Evolutionary conservation across 257 asterid genomes (phyloP).

Genomic region (Solanum chmielewskii): DNA sequence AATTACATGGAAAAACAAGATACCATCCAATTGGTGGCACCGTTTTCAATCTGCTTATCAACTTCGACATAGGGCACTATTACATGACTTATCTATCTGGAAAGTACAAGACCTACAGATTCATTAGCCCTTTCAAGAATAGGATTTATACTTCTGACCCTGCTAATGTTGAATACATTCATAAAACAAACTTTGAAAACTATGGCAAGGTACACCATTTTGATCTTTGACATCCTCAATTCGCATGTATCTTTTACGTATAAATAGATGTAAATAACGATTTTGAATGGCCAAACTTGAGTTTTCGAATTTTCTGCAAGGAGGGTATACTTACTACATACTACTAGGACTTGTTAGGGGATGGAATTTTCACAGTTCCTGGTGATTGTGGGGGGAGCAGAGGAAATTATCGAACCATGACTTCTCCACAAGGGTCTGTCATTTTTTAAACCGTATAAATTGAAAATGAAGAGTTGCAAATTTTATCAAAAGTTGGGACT

Average conservation of each 20-base stretch:
- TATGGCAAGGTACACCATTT: conserved; percentile 44
- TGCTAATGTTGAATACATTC: conserved; percentile 48
- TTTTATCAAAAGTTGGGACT: too few species aligned
- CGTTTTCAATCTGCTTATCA: conserved; percentile 32
- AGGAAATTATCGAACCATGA: conserved; percentile 53
- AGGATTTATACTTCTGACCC: conserved; percentile 57
- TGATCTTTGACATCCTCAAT: too few species aligned
- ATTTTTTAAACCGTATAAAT: too few species aligned
- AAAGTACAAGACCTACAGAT: conserved; percentile 44
- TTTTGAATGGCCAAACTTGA: too few species aligned
- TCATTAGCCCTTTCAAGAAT: conserved; percentile 30
- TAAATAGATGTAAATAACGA: too few species aligned
- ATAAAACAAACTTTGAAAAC: conserved; percentile 43
- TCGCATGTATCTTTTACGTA: too few species aligned
- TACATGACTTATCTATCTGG: conserved; percentile 57
- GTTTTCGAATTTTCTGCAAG: conserved; percentile 18
- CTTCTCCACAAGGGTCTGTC: conserved; percentile 45
- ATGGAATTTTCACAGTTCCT: conserved; percentile 65
- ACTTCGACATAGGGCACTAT: conserved; percentile 41
- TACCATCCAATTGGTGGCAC: conserved; percentile 65
- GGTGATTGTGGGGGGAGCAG: conserved; percentile 75
- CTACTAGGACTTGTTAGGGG: conserved; percentile 46
- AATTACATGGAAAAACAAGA: conserved; percentile 10
- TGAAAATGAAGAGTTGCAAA: too few species aligned
- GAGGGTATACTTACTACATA: conserved; percentile 26